Conservation (phyloP, 352 stramenopile species). For the Phytophthora constricta region DNA sequence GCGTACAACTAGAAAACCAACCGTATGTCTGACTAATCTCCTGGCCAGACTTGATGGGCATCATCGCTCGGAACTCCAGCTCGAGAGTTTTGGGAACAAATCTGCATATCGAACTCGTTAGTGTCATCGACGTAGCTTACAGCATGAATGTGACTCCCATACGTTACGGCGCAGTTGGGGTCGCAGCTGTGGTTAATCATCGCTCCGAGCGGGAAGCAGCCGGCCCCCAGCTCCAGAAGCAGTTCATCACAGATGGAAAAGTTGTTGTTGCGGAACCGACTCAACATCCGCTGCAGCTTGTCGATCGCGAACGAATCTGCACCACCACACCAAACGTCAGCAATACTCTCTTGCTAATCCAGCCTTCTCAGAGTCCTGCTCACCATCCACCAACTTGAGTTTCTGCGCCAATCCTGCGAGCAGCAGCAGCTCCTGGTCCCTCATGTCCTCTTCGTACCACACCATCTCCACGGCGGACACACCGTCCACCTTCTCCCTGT, state of each 20-base stretch:
- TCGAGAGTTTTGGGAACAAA: slow-evolving; percentile 53
- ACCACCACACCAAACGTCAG: no score
- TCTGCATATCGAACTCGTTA: no score
- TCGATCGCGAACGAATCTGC: slow-evolving; percentile 31
- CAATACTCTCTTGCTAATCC: no score
- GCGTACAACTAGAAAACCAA: slow-evolving; percentile 19
- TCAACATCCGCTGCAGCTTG: slow-evolving; percentile 68
- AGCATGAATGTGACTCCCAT: no score
- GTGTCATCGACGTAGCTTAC: no score
- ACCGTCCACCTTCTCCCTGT: neutral
- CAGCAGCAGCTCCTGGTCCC: slow-evolving; percentile 57
- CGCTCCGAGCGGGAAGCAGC: slow-evolving; percentile 67
- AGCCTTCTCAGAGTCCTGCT: no score
- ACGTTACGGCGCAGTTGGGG: slow-evolving; percentile 75
- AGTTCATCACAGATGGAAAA: slow-evolving; percentile 78
- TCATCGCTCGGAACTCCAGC: slow-evolving; percentile 65
- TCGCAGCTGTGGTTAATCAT: slow-evolving; percentile 86
- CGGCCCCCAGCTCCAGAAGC: slow-evolving; percentile 57
- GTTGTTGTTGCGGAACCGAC: slow-evolving; percentile 82
- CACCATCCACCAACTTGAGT: slow-evolving; percentile 55
- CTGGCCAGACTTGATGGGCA: slow-evolving; percentile 47
- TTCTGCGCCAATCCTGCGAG: slow-evolving; percentile 57
- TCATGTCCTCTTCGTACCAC: slow-evolving; percentile 63
- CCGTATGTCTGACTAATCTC: slow-evolving; percentile 77
- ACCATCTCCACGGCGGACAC: slow-evolving; percentile 46